Evolutionary conservation across 2,329 filamentous ascomycete species (phyloP).

Genomic region (Pyrenophora tritici-repentis): DNA sequence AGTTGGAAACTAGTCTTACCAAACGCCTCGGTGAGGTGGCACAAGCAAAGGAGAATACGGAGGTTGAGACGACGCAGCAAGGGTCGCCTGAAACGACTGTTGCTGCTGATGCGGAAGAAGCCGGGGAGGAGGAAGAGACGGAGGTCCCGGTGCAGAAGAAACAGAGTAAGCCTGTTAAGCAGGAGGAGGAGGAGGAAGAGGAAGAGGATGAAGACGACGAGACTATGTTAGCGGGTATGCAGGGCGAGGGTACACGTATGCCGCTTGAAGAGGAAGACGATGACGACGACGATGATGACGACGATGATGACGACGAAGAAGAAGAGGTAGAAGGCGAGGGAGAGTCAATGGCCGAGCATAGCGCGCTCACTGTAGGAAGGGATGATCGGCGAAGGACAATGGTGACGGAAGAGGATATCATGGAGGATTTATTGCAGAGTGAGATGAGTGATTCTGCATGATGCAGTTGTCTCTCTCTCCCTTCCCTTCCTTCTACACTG

Average conservation of each 20-base stretch:
- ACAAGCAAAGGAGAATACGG: constrained; percentile 15
- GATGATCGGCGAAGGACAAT: constrained; percentile 10
- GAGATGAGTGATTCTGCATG: constrained; percentile 14
- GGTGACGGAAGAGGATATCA: constrained; percentile 43
- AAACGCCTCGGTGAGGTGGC: constrained; percentile 55
- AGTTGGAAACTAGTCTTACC: constrained; percentile 56
- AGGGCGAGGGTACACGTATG: constrained; percentile 43
- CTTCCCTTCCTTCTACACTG: background rate
- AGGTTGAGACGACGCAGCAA: constrained; percentile 11
- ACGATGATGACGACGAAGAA: constrained; percentile 8
- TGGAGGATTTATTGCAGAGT: constrained; percentile 37
- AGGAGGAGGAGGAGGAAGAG: constrained; percentile 22
- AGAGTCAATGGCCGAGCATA: constrained; percentile 8
- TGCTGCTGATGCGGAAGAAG: constrained; percentile 14
- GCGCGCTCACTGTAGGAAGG: constrained; percentile 9
- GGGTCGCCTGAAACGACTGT: constrained; percentile 24
- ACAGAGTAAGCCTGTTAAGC: constrained; percentile 1
- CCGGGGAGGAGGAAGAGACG: constrained; percentile 19
- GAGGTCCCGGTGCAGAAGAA: constrained; percentile 23
- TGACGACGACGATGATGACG: constrained; percentile 24
- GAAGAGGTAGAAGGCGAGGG: constrained; percentile 2
- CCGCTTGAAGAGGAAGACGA: constrained; percentile 38
- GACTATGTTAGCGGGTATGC: constrained; percentile 41
- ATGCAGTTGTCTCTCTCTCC: background rate
- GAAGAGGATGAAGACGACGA: constrained; percentile 40